Conservation (phyloP, 2,329 filamentous ascomycete species). For the Exserohilum turcica region DNA sequence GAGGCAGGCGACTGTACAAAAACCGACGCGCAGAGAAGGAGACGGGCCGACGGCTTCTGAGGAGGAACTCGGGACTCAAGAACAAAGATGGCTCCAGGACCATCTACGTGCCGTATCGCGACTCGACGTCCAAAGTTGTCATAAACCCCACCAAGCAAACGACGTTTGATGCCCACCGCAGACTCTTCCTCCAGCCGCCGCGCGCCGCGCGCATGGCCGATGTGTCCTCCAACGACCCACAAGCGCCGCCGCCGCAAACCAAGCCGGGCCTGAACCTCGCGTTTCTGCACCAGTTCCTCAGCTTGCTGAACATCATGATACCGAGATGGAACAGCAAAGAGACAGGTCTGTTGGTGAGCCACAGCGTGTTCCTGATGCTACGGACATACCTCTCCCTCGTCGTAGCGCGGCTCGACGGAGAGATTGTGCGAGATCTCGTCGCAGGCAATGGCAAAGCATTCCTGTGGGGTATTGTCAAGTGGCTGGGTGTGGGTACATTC, state of each 20-base stretch:
- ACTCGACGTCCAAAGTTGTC: slow-evolving; percentile 85
- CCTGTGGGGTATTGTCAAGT: slow-evolving; percentile 87
- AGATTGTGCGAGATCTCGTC: slow-evolving; percentile 95
- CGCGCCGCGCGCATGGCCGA: slow-evolving; percentile 77
- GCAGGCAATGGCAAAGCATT: slow-evolving; percentile 90
- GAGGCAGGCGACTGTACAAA: slow-evolving; percentile 77
- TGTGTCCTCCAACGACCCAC: slow-evolving; percentile 55
- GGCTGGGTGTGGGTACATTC: slow-evolving; percentile 90
- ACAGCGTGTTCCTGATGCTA: slow-evolving; percentile 86
- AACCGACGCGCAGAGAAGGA: slow-evolving; percentile 76
- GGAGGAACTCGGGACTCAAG: slow-evolving; percentile 88
- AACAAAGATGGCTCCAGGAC: slow-evolving; percentile 94
- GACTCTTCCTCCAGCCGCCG: slow-evolving; percentile 90
- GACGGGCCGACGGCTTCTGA: slow-evolving; percentile 78
- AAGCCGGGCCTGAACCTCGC: slow-evolving; percentile 95
- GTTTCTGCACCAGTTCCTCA: slow-evolving; percentile 95
- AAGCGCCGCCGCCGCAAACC: slow-evolving; percentile 83
- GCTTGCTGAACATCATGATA: slow-evolving; percentile 96
- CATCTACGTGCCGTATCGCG: slow-evolving; percentile 92
- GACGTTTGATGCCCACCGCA: slow-evolving; percentile 94
- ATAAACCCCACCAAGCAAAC: slow-evolving; percentile 89
- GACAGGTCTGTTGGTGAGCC: slow-evolving; percentile 84
- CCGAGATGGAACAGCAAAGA: slow-evolving; percentile 95
- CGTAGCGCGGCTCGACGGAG: slow-evolving; percentile 89
- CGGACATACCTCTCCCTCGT: slow-evolving; percentile 93